These are phyloP conservation scores for Myriosclerotinia curreyana DNA, from an alignment of 2,329 filamentous ascomycete species.

Conservation along the genomic window DNA sequence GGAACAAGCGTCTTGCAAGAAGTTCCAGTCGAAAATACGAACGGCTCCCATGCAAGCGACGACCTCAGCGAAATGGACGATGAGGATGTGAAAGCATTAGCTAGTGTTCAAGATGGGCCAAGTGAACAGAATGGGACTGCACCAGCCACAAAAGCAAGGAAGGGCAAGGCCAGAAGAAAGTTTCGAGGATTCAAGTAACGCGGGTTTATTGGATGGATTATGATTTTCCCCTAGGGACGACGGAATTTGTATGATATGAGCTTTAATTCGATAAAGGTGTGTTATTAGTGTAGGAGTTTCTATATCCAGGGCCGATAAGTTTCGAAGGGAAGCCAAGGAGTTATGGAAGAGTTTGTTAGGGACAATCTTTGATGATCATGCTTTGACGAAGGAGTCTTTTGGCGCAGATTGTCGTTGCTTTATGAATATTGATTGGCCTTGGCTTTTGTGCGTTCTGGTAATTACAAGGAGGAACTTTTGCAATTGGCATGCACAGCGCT, in stretches of 20 bases:
- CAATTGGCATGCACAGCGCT: neutral
- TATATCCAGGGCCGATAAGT: conserved; percentile 4
- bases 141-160: conserved; percentile 31
- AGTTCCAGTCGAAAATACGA: conserved; percentile 55
- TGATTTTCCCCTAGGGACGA: neutral
- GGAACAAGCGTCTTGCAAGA: conserved; percentile 73
- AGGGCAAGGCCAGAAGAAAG: conserved; percentile 34
- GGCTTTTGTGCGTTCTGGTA: conserved; percentile 7
- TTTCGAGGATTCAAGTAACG: conserved; percentile 25
- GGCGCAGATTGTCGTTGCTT: conserved; percentile 5
- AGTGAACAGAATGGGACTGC: conserved; percentile 21
- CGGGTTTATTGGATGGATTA: neutral
- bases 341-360: conserved; percentile 7
- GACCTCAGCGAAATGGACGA: conserved; percentile 90
- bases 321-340: conserved; percentile 3
- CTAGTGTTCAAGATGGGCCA: conserved; percentile 43
- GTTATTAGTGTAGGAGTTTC: conserved; percentile 21
- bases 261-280: conserved; percentile 16
- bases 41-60: conserved; percentile 72
- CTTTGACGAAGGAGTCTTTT: conserved; percentile 16
- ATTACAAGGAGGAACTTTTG: conserved; percentile 3
- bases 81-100: conserved; percentile 70
- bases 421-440: neutral
- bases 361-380: conserved; percentile 3
- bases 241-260: conserved; percentile 16